Evolutionary conservation across 108 stramenopile genomes (phyloP), one percentile per base, ranked within the genome.

Genomic region (Cyclotella choctawhatcheeana): DNA sequence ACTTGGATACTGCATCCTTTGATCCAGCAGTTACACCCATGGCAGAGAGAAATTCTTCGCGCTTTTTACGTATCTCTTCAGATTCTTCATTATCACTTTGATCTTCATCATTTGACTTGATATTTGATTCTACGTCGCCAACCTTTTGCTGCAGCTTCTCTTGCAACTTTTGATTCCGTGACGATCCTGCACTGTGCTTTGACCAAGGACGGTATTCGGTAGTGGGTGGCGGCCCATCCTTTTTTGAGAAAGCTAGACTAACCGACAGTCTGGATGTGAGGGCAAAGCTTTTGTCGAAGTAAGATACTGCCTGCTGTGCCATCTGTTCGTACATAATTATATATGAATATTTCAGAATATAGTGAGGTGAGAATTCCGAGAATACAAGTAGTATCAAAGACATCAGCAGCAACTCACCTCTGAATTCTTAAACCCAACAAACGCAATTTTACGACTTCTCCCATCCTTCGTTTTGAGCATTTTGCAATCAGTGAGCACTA

Each of bases 391-490:
- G 5, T 17, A 21, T 51, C 1, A 58, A 30, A 8, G 37, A 48
- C 32, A 50, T 18, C 24, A 26, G 5, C 12, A n/a, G 20, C 37
- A 13, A 34, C 54, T 16, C 1, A 69, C 67, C 67, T 69, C 67
- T 17, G 44, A 21, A 27, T 54, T 80, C 24, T 84, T 81, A 58
- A 93, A 90, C n/a, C 94, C 94, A 20, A 90, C 86, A 77, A 95
- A 95, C 5, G 88, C 94, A 44, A 93, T 82, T 45, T 87, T 86
- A 13, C 94, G 79, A 45, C 84, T 88, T 60, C 76, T 79, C 12
- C 83, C 88, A 56, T 85, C 81, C 18, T 83, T 79, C 21, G 86
- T 89, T 37, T 82, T 87, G 35, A 93, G 73, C 21, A 93, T 73
- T 47, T 78, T 83, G 81, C 89, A 90, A 80, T 93, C 89, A 14